These are phyloP conservation scores for Colletotrichum sp. DNA, from an alignment of 2,329 filamentous ascomycete genomes.

Conservation along the genomic window DNA sequence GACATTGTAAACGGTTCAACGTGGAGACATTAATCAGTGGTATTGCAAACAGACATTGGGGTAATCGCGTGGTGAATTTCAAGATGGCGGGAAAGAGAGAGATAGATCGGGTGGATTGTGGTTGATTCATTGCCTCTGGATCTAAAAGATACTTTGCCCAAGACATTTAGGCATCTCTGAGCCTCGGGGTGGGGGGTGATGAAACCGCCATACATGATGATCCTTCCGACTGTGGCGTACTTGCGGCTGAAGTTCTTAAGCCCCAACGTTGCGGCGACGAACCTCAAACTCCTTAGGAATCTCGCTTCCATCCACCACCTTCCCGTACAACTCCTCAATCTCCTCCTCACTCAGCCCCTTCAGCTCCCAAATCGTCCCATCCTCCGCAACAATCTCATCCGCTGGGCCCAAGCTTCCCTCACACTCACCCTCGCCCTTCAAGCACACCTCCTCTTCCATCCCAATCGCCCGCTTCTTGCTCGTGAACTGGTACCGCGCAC, in stretches of 20 bases:
- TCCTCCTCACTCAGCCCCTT: not conserved
- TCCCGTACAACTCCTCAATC: not conserved
- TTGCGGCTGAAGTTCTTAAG: not conserved
- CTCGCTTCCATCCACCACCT: not conserved
- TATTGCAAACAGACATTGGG: too few relatives aligned
- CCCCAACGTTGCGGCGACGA: not conserved
- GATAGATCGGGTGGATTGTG: too few relatives aligned
- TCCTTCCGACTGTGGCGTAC: too few relatives aligned
- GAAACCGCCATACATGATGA: too few relatives aligned
- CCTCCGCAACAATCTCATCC: not conserved
- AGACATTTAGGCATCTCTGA: too few relatives aligned
- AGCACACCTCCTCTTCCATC: not conserved
- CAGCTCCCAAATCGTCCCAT: not conserved
- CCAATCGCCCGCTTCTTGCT: not conserved
- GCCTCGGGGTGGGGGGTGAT: too few relatives aligned
- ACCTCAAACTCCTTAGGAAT: not conserved
- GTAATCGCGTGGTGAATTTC: too few relatives aligned
- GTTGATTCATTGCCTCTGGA: too few relatives aligned
- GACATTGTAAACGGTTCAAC: too few relatives aligned
- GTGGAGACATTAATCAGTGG: too few relatives aligned
- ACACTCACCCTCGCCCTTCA: not conserved
- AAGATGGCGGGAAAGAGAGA: too few relatives aligned
- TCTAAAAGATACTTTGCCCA: too few relatives aligned
- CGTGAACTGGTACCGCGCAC: not conserved
- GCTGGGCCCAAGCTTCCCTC: not conserved